These are phyloP conservation scores for Urtica urens DNA, from an alignment of 306 rosid species.

Conservation along the genomic window DNA sequence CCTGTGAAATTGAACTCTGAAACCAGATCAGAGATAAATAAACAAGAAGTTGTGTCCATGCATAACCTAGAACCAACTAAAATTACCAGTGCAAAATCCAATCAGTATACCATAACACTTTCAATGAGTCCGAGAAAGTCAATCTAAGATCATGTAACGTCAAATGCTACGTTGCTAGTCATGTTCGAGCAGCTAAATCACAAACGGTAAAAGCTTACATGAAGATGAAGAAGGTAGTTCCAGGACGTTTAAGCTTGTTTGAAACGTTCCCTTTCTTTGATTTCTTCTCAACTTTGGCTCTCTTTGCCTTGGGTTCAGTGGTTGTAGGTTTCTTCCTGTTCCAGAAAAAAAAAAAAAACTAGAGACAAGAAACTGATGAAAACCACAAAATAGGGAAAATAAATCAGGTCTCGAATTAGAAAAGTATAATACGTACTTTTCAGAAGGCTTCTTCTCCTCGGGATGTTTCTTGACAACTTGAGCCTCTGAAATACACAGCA, in stretches of 20 bases:
- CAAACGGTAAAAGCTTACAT: slow-evolving; percentile 20
- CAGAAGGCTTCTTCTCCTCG: slow-evolving; percentile 36
- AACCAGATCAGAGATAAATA: too few relatives aligned
- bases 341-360: neutral
- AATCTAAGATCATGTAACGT: neutral
- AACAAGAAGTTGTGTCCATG: too few relatives aligned
- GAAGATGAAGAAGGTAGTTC: slow-evolving; percentile 69
- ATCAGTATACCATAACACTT: neutral
- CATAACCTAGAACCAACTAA: too few relatives aligned
- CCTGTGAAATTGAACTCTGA: too few relatives aligned
- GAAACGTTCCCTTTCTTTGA: slow-evolving; percentile 54
- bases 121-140: neutral
- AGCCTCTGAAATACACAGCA: slow-evolving; percentile 28
- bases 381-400: neutral
- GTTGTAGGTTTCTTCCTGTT: slow-evolving; percentile 44
- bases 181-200: neutral
- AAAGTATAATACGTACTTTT: slow-evolving; percentile 25
- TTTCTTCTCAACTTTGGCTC: slow-evolving; percentile 34
- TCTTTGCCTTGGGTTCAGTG: slow-evolving; percentile 49
- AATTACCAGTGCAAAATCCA: neutral
- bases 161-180: neutral
- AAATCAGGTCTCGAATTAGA: neutral
- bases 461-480: slow-evolving; percentile 50
- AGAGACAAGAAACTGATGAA: neutral
- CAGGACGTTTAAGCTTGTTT: slow-evolving; percentile 69